Percentiles rank a stretch among this genome's conserved stretches.
Conservation (phyloP, 2,329 filamentous ascomycete genomes). For the Trichothecium roseum region DNA sequence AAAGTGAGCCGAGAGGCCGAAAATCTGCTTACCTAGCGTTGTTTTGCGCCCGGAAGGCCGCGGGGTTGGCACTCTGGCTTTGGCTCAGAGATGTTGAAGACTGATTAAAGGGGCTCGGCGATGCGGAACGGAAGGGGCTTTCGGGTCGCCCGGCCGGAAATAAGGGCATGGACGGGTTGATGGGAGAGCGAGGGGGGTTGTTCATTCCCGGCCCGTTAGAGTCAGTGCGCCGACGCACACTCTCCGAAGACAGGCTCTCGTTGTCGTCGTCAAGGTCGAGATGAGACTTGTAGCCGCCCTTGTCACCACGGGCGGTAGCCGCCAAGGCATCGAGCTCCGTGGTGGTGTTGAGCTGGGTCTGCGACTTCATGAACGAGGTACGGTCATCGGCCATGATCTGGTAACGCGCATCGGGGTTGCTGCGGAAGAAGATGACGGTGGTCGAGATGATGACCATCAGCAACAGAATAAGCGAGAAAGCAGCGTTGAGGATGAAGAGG, state of each 20-base stretch:
- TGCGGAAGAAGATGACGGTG: constrained; percentile 65
- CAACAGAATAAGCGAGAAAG: constrained; percentile 71
- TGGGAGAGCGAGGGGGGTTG: constrained; percentile 23
- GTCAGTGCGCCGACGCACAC: constrained; percentile 24
- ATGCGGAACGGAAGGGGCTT: constrained; percentile 23
- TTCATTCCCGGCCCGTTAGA: constrained; percentile 10
- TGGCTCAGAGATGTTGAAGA: constrained; percentile 19
- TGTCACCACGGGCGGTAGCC: constrained; percentile 79
- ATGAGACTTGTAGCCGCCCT: constrained; percentile 34
- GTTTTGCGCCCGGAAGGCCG: constrained; percentile 14
- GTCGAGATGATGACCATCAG: constrained; percentile 62
- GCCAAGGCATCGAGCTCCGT: constrained; percentile 87
- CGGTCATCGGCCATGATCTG: constrained; percentile 95
- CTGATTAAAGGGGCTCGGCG: constrained; percentile 23
- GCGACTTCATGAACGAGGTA: constrained; percentile 95
- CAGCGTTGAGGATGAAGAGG: constrained; percentile 80
- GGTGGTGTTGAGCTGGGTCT: constrained; percentile 63
- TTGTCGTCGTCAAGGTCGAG: constrained; percentile 31
- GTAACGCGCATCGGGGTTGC: constrained; percentile 91
- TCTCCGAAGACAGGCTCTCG: constrained; percentile 27
- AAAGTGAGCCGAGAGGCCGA: constrained; percentile 20
- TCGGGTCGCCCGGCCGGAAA: constrained; percentile 27
- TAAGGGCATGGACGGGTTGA: constrained; percentile 31
- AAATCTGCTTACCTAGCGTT: constrained; percentile 19
- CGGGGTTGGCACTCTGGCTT: constrained; percentile 7